Evolutionary conservation across 345 rosid species (phyloP).

Genomic region (Populus pruinosa): DNA sequence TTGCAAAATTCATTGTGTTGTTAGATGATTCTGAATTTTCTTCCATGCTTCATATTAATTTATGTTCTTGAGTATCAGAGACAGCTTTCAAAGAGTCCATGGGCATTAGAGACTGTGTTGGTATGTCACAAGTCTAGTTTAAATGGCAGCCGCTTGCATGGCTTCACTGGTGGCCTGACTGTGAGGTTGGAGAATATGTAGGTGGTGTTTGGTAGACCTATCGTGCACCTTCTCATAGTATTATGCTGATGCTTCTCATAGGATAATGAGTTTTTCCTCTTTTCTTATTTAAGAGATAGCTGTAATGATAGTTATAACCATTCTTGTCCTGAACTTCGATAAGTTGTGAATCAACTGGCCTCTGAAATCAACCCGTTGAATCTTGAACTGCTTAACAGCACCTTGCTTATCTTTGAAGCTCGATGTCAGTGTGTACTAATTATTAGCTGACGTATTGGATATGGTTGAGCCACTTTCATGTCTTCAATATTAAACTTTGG

Average conservation of each 20-base stretch:
- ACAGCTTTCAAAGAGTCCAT: slow-evolving; percentile 6
- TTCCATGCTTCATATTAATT: not conserved
- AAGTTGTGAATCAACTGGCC: not conserved
- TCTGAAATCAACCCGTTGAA: not conserved
- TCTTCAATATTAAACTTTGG: not conserved
- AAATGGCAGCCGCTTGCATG: not conserved
- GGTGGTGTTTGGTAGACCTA: too few species aligned
- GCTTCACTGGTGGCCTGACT: not conserved
- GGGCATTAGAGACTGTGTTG: not conserved
- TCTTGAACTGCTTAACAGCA: not conserved
- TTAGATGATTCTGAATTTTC: not conserved
- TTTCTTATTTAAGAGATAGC: not conserved
- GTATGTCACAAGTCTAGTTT: not conserved
- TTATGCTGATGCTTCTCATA: not conserved
- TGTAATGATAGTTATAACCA: not conserved
- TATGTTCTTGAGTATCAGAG: not conserved
- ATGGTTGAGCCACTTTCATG: not conserved
- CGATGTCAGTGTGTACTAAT: not conserved
- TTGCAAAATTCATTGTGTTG: too few species aligned
- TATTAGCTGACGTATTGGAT: too few species aligned
- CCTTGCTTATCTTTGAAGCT: not conserved
- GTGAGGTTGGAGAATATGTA: too few species aligned
- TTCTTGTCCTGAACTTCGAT: not conserved
- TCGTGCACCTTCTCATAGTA: not conserved
- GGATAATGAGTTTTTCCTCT: not conserved